Percentiles rank a stretch among this genome's conserved stretches.
phyloP scores from a whole-genome alignment of 345 rosid species.

The Streptanthus diversifolius region DNA sequence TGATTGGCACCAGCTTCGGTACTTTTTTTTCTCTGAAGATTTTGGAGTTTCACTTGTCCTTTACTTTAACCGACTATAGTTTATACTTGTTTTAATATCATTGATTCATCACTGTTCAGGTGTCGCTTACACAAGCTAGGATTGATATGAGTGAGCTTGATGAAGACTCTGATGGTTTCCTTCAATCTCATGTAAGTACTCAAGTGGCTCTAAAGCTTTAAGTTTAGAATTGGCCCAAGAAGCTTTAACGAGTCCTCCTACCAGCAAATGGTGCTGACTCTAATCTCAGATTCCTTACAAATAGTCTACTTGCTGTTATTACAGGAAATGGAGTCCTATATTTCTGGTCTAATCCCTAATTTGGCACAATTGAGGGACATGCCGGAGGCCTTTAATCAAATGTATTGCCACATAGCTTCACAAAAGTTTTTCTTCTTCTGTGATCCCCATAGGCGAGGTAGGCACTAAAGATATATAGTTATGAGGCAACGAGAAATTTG shows the following conservation, averaged over 20 bases:
- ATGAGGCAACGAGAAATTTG: neutral
- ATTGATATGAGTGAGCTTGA: slow-evolving; percentile 99
- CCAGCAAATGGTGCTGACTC: neutral
- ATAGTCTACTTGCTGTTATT: slow-evolving; percentile 14
- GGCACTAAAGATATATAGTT: neutral
- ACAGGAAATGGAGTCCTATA: slow-evolving; percentile 97
- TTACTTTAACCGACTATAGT: neutral
- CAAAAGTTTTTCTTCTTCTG: slow-evolving; percentile 99
- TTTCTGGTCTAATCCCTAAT: slow-evolving; percentile 90
- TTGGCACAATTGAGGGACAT: slow-evolving; percentile 93
- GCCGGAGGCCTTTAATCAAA: slow-evolving; percentile 77
- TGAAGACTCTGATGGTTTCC: slow-evolving; percentile 98
- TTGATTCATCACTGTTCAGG: slow-evolving; percentile 48
- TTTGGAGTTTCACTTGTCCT: neutral
- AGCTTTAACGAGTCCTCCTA: neutral
- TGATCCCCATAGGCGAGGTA: slow-evolving; percentile 98
- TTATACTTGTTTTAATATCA: slow-evolving; percentile 5
- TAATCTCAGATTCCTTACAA: neutral
- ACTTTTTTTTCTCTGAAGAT: neutral
- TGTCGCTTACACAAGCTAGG: slow-evolving; percentile 97
- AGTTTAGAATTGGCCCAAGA: neutral
- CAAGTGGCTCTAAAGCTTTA: slow-evolving; percentile 10
- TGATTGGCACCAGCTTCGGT: neutral
- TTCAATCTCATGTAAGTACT: slow-evolving; percentile 66
- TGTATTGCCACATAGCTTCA: slow-evolving; percentile 96